Evolutionary conservation across 805 yeast genomes (phyloP), one percentile per base, ranked within the genome.

Genomic region (Jamesozyma jinghongensis): DNA sequence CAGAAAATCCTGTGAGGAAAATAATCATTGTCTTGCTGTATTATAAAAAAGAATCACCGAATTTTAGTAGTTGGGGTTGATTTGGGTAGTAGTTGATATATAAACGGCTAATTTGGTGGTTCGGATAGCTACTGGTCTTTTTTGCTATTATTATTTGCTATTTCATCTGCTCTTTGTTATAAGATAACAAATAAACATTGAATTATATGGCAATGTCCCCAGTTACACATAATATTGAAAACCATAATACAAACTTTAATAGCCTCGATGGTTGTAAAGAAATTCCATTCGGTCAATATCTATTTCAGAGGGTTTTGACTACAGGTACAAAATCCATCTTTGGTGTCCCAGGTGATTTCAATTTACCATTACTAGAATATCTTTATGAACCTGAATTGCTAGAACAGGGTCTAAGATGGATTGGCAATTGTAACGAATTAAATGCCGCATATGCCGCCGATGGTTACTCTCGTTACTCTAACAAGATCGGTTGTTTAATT

Each of bases 371-470:
- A 19, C 64, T 85, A 51, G 95, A 85, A 57, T 76, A 80, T 53
- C 57, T 82, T 35, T 79, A 83, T 53, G 62, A 73, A 28, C 46
- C 44, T 14, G 11, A 19, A 11, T 27, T 48, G 11, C 11, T 40
- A 13, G 35, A 40, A 3, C 56, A 44, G 29, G 67, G 66, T 8
- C 57, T 81, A 50, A 63, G 75, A 40, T 86, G 94, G 85, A 69
- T 84, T 36, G 95, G 95, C 19, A 76, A 78, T 45, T 85, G 95
- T 66, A 87, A 87, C 56, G 97, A 87, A 65, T 70, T 87, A 48
- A 88, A 87, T 56, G 81, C 92, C 3, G 92, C 94, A 7, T 87
- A 88, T 57, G 79, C 92, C 5, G 88, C 90, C 6, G 96, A 88
- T 59, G 97, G 96, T 4, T 88, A 85, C 54, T 77, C 92, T 16